Conservation (phyloP, 1,139 yeast genomes). For the Magnusiomyces clavatus region DNA sequence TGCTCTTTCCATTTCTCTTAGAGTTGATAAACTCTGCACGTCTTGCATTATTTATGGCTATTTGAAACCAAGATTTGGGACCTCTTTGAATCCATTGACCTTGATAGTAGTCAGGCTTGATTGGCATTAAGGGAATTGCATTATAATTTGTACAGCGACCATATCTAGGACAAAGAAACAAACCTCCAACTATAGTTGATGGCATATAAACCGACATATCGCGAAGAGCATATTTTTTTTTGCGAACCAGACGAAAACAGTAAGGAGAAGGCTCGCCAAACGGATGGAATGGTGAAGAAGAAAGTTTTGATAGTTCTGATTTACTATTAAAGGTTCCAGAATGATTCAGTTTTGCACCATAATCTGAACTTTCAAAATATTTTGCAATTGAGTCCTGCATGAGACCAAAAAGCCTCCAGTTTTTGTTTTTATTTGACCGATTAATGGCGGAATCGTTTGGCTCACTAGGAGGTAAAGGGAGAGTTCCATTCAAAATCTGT, state of each 20-base stretch:
- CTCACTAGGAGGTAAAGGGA: not conserved
- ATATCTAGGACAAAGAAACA: conserved; percentile 45
- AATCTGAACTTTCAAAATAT: too few relatives aligned
- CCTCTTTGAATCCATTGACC: conserved; percentile 37
- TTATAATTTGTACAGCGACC: conserved; percentile 25
- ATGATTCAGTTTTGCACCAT: too few relatives aligned
- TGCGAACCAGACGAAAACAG: conserved; percentile 58
- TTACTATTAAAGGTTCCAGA: too few relatives aligned
- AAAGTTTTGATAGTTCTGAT: not conserved
- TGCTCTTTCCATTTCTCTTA: not conserved
- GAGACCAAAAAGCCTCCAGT: too few relatives aligned
- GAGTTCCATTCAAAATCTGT: not conserved
- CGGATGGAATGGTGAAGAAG: not conserved
- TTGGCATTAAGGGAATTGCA: conserved; percentile 46
- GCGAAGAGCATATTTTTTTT: conserved; percentile 50
- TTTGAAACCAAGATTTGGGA: not conserved
- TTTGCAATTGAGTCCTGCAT: too few relatives aligned
- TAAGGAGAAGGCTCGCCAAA: conserved; percentile 16
- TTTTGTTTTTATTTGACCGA: too few relatives aligned
- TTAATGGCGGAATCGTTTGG: too few relatives aligned
- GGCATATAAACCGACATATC: conserved; percentile 48
- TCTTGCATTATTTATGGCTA: conserved; percentile 2
- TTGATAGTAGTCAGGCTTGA: conserved; percentile 50
- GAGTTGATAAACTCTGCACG: not conserved
- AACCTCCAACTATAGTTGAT: conserved; percentile 56